Evolutionary conservation across 179 eudicot species (phyloP), one percentile per base, ranked within the genome.

Genomic region (Beta lomatogona): DNA sequence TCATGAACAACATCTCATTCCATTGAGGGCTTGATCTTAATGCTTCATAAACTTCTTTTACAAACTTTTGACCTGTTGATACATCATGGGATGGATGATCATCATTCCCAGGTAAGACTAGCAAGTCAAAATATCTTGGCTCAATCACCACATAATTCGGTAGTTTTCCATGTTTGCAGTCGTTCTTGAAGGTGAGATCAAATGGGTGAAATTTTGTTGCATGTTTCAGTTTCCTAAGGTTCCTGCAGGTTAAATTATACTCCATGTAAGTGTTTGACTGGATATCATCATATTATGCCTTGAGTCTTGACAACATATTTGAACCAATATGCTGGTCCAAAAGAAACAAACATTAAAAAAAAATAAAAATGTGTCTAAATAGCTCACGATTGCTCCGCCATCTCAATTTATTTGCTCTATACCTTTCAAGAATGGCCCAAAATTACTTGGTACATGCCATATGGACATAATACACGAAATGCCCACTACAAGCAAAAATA

Each of bases 61-160:
- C 85, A 44, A 94, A 85, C 45, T 82, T 88, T 70, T 94, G 98
- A 22, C 98, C 98, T 46, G 82, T 82, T 0, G 85, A 86, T 67
- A 93, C 89, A 57, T 94, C 98, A 79, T 94, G 98, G 4, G 95
- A 89, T 3, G 98, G 98, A 82, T 94, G 98, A 82, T 94, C 98
- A 74, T 94, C 98, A 79, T 93, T 92, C 18, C 90, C 98, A 0
- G 93, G 92, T 21, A 89, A 28, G 6, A 69, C 9, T 73, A 77
- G 83, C 10, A 87, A 63, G 71, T 87, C 98, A 21, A 88, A 91
- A 75, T 87, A 93, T 46, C 93, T 86, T 66, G 87, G 98, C 25
- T 93, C 98, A 0, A 93, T 74, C 3, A 93, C 98, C 7, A 89
- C 92, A 46, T 93, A 94, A 88, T 94, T 94, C 15, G 98, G 98